Evolutionary conservation across 768 basidiomycete species (phyloP), one percentile per base, ranked within the genome.

Genomic region (Leccinum olivaceopallidum): DNA sequence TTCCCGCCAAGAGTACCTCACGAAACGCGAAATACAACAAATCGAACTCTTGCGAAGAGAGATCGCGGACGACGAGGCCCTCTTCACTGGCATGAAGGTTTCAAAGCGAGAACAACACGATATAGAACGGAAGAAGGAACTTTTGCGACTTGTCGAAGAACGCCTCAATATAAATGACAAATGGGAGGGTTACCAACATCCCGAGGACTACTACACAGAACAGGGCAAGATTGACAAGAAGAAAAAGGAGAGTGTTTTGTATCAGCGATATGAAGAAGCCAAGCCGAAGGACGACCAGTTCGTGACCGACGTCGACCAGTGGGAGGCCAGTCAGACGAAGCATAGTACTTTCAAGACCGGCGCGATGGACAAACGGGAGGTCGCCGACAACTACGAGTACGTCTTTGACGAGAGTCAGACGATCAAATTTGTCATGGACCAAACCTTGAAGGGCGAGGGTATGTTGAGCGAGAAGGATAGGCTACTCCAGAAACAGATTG

Each of bases 321-420:
- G 95, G 94, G 97, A 99, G 76, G 89, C 88, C 51, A 84, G 85
- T 75, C 97, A 99, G 76, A 91, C 94, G 26, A 81, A 83, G 58
- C 88, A 94, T 69, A 94, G 93, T 67, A 90, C 91, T 14, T 92
- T 98, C 78, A 89, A 85, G 72, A 89, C 88, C 4, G 94, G 97
- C 30, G 95, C 97, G 2, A 73, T 95, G 86, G 97, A 99, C 75
- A 94, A 92, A 74, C 82, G 75, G 47, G 88, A 91, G 62, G 61
- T 90, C 20, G 85, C 87, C 32, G 94, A 95, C 36, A 87, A 89
- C 48, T 98, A 96, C 69, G 96, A 98, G 60, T 99, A 95, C 72
- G 96, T 99, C 51, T 98, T 99, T 69, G 97, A 99, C 73, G 97
- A 98, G 74, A 92, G 87, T 68, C 96, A 97, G 76, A 94, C 94